Conservation (phyloP, 495 filamentous ascomycete genomes). For the Letharia columbiana region DNA sequence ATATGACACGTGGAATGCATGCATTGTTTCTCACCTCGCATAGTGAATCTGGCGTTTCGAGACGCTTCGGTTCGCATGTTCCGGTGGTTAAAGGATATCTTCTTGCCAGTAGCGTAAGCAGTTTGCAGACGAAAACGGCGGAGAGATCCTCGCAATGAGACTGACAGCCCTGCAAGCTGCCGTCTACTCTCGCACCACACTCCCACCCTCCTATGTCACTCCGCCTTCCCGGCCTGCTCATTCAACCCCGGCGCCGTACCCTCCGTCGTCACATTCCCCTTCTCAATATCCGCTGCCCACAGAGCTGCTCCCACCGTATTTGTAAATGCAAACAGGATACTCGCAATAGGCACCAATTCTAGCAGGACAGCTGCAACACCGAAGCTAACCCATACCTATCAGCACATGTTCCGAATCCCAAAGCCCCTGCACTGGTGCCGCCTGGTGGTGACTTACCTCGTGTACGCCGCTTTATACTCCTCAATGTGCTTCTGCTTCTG, state of each 20-base stretch:
- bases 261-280: conserved; percentile 31
- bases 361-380: conserved; percentile 66
- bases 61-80: neutral
- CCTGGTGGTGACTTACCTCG: conserved; percentile 53
- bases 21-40: neutral
- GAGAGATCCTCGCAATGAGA: neutral
- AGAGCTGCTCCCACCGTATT: conserved; percentile 88
- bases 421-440: neutral
- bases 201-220: conserved; percentile 30
- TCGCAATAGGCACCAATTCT: conserved; percentile 76
- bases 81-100: neutral
- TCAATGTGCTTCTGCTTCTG: conserved; percentile 57
- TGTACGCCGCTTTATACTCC: conserved; percentile 57
- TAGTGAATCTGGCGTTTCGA: neutral
- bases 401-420: conserved; percentile 18
- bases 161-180: neutral
- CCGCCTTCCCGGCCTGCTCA: conserved; percentile 47
- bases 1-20: neutral
- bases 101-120: neutral
- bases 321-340: conserved; percentile 80
- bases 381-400: conserved; percentile 45
- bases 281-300: conserved; percentile 89
- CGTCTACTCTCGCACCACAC: conserved; percentile 8
- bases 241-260: conserved; percentile 45
- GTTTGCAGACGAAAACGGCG: neutral